A percentile compares a stretch with the other conserved stretches of the same genome.
Evolutionary conservation across 139 green algal genomes (phyloP).

Genomic region (Picochlorum costavermella): DNA sequence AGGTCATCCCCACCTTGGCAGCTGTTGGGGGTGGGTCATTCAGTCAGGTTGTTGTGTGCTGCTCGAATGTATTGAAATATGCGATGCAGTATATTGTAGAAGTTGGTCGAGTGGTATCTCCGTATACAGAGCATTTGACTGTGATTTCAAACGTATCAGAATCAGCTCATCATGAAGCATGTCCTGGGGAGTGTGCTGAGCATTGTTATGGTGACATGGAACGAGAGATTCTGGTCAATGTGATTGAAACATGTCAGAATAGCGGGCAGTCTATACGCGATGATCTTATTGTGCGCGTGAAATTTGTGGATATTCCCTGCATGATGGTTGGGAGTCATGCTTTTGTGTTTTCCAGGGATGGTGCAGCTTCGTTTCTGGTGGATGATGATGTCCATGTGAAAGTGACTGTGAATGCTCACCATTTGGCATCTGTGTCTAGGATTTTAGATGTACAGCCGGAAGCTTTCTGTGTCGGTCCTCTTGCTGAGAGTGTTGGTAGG

Average conservation of each 20-base stretch:
- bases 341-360: neutral
- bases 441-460: slow-evolving; percentile 42
- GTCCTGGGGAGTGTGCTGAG: too few relatives aligned
- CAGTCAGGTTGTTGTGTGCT: neutral
- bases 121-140: too few relatives aligned
- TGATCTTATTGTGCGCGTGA: neutral
- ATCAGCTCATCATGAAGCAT: too few relatives aligned
- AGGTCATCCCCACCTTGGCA: too few relatives aligned
- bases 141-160: too few relatives aligned
- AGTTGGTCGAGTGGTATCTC: too few relatives aligned
- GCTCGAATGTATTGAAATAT: slow-evolving; percentile 1
- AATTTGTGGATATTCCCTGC: neutral
- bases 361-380: neutral
- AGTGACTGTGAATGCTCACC: slow-evolving; percentile 44
- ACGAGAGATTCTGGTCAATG: neutral
- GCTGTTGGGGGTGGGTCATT: too few relatives aligned
- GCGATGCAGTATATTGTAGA: too few relatives aligned
- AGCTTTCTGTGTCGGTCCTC: slow-evolving; percentile 43
- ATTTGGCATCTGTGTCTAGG: slow-evolving; percentile 28
- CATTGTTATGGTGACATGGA: too few relatives aligned
- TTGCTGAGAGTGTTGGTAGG: slow-evolving; percentile 29
- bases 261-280: neutral
- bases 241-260: neutral
- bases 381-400: slow-evolving; percentile 6
- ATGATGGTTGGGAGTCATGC: slow-evolving; percentile 1